Evolutionary conservation across 1,139 yeast species (phyloP).

Genomic region (Blastobotrys proliferans): DNA sequence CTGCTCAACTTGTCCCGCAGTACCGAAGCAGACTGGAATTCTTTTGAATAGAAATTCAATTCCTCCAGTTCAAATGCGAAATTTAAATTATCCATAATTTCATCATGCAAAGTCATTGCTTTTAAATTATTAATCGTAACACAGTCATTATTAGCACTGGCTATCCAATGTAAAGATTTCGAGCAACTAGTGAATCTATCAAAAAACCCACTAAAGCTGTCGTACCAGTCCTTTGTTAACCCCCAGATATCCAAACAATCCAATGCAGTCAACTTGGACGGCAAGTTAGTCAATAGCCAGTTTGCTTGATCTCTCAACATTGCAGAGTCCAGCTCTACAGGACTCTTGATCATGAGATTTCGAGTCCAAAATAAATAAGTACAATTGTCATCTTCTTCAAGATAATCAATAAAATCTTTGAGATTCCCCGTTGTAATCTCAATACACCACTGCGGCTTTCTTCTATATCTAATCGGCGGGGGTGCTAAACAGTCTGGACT

Average conservation of each 20-base stretch:
- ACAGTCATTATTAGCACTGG: constrained; percentile 5
- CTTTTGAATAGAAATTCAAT: constrained; percentile 8
- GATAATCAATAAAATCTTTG: constrained; percentile 2
- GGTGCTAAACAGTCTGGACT: constrained; percentile 10
- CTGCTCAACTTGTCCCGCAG: constrained; percentile 4
- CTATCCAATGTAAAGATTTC: constrained; percentile 12
- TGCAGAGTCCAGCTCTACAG: constrained; percentile 1
- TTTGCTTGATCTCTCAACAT: neutral
- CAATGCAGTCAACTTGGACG: constrained; percentile 7
- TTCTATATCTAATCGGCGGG: constrained; percentile 9
- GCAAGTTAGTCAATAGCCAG: constrained; percentile 7
- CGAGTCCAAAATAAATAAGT: constrained; percentile 14
- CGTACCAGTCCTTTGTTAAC: constrained; percentile 9
- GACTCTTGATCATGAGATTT: constrained; percentile 10
- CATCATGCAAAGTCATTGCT: constrained; percentile 11
- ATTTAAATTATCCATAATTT: constrained; percentile 7
- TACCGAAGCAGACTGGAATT: neutral
- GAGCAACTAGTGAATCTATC: constrained; percentile 3
- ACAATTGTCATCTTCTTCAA: constrained; percentile 2
- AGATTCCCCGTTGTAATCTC: constrained; percentile 7
- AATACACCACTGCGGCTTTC: constrained; percentile 10
- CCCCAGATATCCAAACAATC: constrained; percentile 14
- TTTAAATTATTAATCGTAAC: constrained; percentile 9
- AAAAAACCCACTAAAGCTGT: constrained; percentile 1
- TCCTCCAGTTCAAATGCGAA: constrained; percentile 14